Conservation (phyloP, 768 basidiomycete species). For the Hydnomerulius pinastri region DNA sequence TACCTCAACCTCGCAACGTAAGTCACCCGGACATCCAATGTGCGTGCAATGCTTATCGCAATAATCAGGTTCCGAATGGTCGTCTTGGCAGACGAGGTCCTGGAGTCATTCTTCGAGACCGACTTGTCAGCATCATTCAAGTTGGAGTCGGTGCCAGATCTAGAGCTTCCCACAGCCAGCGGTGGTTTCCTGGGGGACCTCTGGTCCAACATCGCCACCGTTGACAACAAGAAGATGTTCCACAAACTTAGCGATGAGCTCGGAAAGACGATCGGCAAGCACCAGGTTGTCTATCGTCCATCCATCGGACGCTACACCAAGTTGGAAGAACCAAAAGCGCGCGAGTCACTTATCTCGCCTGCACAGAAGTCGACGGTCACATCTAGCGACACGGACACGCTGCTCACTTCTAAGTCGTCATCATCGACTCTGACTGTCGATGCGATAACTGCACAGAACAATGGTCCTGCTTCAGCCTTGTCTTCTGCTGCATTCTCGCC, state of each 20-base stretch:
- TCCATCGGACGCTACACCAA: slow-evolving; percentile 85
- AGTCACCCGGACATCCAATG: slow-evolving; percentile 20
- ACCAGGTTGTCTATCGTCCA: slow-evolving; percentile 80
- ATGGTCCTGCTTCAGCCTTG: slow-evolving; percentile 19
- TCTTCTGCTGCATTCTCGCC: slow-evolving; percentile 44
- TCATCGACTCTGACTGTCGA: slow-evolving; percentile 56
- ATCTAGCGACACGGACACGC: slow-evolving; percentile 35
- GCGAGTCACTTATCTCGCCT: slow-evolving; percentile 82
- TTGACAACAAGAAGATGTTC: slow-evolving; percentile 92
- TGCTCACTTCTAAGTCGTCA: slow-evolving; percentile 31
- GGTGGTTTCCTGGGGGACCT: slow-evolving; percentile 77
- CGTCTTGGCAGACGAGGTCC: slow-evolving; percentile 91
- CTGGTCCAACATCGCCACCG: slow-evolving; percentile 87
- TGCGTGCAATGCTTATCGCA: slow-evolving; percentile 11
- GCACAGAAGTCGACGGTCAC: slow-evolving; percentile 55
- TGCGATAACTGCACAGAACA: slow-evolving; percentile 27
- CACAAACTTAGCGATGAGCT: slow-evolving; percentile 93
- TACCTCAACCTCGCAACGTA: slow-evolving; percentile 92
- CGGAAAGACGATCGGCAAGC: slow-evolving; percentile 91
- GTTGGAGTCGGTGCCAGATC: slow-evolving; percentile 67
- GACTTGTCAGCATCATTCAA: slow-evolving; percentile 90
- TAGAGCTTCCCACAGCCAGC: slow-evolving; percentile 60
- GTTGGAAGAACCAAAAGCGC: slow-evolving; percentile 83
- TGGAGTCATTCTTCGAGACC: slow-evolving; percentile 95
- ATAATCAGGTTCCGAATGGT: slow-evolving; percentile 91